Base-by-base conservation (phyloP, 768 basidiomycete species). In the Filobasidium floriforme region DNA sequence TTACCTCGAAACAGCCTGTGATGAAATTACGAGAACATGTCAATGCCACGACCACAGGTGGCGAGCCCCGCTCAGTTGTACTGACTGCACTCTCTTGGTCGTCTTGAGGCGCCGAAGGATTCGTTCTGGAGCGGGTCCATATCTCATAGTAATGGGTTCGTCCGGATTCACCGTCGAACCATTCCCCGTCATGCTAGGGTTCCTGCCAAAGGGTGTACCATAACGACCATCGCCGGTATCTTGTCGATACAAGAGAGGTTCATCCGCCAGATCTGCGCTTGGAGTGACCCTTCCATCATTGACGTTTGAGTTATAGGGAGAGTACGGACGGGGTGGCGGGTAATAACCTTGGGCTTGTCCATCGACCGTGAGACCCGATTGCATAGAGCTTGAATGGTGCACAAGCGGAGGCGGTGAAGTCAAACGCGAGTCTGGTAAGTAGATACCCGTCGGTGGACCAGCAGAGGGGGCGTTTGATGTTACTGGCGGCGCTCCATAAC, bases 71-170 rank as follows among this genome's bases (percentile, higher is more conserved):
- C 24, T 1, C n/a, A 52, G 7, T 26, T 10, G 10, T 19, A 84
- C 85, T 81, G 70, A 88, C 69, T 86, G 86, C 19, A 96, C 88
- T 22, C 87, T 84, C 75, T 90, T 89, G 80, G 86, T 92, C 0
- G 93, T 98, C 79, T 93, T 94, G 82, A 88, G 85, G 66, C 92
- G 82, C 60, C 92, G 84, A 41, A 86, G 79, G 32, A 90, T 85
- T 44, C 91, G 89, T 29, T 84, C 79, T 7, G 92, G 92, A 1
- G 89, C 89, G 18, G 91, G 90, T 5, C 92, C 92, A 78, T 90
- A 94, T 77, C 93, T 90, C 5, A 81, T 72, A 63, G 77, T 79
- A 28, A 66, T 70, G 29, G 67, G 67, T 24, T 73, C 75, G 61
- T 79, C 77, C 10, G 18, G 75, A 71, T 43, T 73, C 65, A 26